A percentile compares a stretch with the other conserved stretches of the same genome.
Conservation (phyloP, 805 yeast species). For the Geotrichum ghanense region DNA sequence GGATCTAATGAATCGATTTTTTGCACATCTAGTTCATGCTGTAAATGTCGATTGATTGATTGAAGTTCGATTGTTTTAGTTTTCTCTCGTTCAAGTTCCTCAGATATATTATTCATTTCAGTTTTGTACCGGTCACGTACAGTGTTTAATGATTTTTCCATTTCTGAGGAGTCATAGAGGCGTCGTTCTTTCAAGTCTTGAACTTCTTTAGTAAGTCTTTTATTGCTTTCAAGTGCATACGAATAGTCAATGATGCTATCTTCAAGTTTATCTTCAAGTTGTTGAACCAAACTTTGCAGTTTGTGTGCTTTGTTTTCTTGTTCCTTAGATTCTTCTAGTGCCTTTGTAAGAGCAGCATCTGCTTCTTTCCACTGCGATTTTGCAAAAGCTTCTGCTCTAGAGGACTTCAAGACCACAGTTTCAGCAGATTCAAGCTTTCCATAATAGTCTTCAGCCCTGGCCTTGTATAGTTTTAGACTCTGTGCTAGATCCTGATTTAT, state of each 20-base stretch:
- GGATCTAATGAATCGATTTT: conserved; percentile 4
- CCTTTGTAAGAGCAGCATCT: conserved; percentile 33
- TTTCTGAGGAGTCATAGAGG: conserved; percentile 37
- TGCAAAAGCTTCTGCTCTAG: conserved; percentile 47
- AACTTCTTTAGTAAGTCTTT: conserved; percentile 44
- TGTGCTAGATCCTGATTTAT: conserved; percentile 45
- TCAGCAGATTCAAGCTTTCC: conserved; percentile 71
- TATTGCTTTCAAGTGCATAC: conserved; percentile 37
- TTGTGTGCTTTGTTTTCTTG: conserved; percentile 42
- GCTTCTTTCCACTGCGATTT: conserved; percentile 43
- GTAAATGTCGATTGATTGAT: conserved; percentile 32
- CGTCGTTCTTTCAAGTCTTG: conserved; percentile 33
- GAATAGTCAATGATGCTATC: conserved; percentile 46
- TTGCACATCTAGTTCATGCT: conserved; percentile 11
- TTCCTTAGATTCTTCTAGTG: conserved; percentile 40
- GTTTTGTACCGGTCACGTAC: conserved; percentile 19
- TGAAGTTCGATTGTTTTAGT: conserved; percentile 48
- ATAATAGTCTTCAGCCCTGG: conserved; percentile 66
- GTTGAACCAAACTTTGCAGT: conserved; percentile 38
- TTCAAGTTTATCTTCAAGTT: conserved; percentile 44
- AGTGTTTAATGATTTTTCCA: conserved; percentile 38
- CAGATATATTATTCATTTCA: conserved; percentile 21
- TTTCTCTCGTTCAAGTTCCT: conserved; percentile 17
- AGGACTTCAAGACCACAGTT: conserved; percentile 50
- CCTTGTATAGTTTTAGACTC: conserved; percentile 49